Evolutionary conservation across 345 rosid genomes (phyloP), one percentile per base, ranked within the genome.

Genomic region (Anacardium occidentale): DNA sequence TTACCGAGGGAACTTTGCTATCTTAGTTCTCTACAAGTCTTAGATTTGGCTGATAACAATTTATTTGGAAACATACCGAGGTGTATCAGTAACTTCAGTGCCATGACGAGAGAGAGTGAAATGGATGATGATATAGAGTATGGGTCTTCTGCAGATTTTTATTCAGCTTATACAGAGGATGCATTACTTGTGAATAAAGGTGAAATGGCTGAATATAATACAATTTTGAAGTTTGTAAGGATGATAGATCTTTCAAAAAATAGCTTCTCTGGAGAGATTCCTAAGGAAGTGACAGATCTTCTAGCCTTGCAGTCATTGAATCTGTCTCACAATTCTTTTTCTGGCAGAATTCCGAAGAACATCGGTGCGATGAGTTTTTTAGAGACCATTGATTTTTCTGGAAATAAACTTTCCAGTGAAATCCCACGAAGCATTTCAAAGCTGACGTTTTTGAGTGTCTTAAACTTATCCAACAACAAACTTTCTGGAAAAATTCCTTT

Each of bases 41-140:
- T 76, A 2, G 79, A 71, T 17, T 71, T 76, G 7, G 71, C 62
- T 22, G 26, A 71, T 18, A 76, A 53, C 62, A 57, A 76, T 17
- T 51, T 76, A 2, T 64, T 53, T 29, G 66, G 78, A 7, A 47
- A 0, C 0, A 47, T 76, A 29, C 75, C 79, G 17, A 56, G 32
- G 10, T 76, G 79, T 37, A 47, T 76, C 42, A 29, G 8, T 11
- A 58, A 58, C 18, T 25, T 58, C 5, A 25, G 7, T 26, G 40
- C 40, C 18, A 25, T 58, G 62, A 37, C 40, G 7, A 37, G 7
- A 37, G 7, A 4, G 40, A 29, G 32, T 29, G 32, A 29, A 29
- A 29, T 29, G 32, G 32, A 29, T 29, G 32, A 29, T 29, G 32
- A 29, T 29, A 29, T 29, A 29, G 32, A 29, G 32, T 29, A 29